Conservation (phyloP, 352 stramenopile species). For the Phytophthora pluvialis region DNA sequence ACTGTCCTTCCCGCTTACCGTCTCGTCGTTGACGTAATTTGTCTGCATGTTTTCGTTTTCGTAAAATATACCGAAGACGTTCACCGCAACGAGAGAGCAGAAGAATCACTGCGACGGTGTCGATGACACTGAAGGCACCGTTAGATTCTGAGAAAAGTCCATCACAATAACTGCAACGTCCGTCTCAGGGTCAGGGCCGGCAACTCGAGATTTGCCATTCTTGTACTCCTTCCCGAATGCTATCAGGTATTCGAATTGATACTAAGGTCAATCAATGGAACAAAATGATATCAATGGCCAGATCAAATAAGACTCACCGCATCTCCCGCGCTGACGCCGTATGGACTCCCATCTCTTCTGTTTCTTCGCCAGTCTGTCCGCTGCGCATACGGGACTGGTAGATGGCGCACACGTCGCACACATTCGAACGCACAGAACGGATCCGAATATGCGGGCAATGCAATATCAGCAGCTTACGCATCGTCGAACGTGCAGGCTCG, state of each 20-base stretch:
- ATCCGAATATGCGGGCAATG: slow-evolving; percentile 18
- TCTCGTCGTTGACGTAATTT: slow-evolving; percentile 21
- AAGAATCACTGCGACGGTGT: slow-evolving; percentile 34
- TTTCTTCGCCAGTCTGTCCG: slow-evolving; percentile 1
- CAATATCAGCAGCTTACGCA: slow-evolving; percentile 10
- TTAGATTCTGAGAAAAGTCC: slow-evolving; percentile 29
- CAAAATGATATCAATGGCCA: slow-evolving; percentile 17
- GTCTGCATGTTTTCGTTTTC: slow-evolving; percentile 15
- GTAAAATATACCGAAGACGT: slow-evolving; percentile 25
- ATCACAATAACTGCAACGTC: slow-evolving; percentile 17
- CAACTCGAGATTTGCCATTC: background rate
- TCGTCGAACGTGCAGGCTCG: background rate
- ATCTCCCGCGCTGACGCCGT: slow-evolving; percentile 13
- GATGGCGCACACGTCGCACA: slow-evolving; percentile 19
- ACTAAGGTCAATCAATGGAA: slow-evolving; percentile 3
- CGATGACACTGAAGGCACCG: background rate
- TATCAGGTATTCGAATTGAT: slow-evolving; percentile 2
- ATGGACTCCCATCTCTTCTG: slow-evolving; percentile 13
- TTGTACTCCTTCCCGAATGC: slow-evolving; percentile 16
- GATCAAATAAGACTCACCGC: slow-evolving; percentile 7
- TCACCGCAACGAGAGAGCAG: slow-evolving; percentile 18
- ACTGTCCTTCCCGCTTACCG: slow-evolving; percentile 1
- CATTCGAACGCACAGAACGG: slow-evolving; percentile 9
- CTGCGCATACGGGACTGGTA: slow-evolving; percentile 4
- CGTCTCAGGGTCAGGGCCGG: background rate